Evolutionary conservation across 257 asterid species (phyloP).

Genomic region (Nicotiana paniculata): DNA sequence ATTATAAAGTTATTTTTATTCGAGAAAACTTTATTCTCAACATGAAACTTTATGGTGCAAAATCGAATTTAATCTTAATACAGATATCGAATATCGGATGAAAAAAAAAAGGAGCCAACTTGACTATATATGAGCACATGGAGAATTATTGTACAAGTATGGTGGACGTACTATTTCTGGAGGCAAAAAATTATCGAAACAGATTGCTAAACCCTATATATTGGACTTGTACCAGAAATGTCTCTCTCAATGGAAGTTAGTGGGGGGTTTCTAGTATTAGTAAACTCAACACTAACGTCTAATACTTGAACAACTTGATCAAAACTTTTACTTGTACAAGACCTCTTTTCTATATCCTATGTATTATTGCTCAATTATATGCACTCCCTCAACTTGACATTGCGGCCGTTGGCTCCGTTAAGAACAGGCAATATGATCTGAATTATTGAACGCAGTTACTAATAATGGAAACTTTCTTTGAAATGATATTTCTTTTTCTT

Average conservation of each 20-base stretch:
- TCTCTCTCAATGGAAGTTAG: not conserved
- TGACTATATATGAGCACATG: not conserved
- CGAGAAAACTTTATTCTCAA: too few species aligned
- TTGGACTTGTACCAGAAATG: conserved; percentile 19
- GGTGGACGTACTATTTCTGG: conserved; percentile 3
- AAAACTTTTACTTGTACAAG: not conserved
- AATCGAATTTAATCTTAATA: too few species aligned
- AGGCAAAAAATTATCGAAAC: not conserved
- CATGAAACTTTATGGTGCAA: too few species aligned
- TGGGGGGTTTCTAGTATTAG: not conserved
- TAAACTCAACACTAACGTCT: not conserved
- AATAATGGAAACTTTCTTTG: not conserved
- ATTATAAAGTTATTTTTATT: too few species aligned
- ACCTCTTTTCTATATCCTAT: not conserved
- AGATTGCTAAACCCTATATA: not conserved
- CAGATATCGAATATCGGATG: too few species aligned
- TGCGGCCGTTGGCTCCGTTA: not conserved
- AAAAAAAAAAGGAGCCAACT: not conserved
- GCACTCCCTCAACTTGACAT: not conserved
- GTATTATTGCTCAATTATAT: not conserved
- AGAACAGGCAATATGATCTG: not conserved
- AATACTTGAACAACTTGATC: not conserved
- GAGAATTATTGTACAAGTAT: not conserved
- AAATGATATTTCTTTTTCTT: not conserved
- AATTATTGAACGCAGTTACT: not conserved